These are phyloP conservation scores for Kitagawia praeruptora DNA, from an alignment of 129 eudicot species.

Conservation along the genomic window DNA sequence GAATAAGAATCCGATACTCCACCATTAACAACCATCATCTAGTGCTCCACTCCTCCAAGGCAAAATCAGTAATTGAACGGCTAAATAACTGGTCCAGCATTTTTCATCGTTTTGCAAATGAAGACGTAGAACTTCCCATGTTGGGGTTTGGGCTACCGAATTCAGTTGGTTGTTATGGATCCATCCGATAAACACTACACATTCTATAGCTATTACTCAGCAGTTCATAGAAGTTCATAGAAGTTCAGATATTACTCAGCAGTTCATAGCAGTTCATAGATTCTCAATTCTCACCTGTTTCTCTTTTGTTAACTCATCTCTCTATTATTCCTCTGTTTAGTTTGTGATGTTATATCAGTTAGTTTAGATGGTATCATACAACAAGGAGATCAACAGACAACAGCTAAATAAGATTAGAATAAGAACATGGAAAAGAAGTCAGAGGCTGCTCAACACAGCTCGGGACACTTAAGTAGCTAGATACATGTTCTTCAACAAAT, in stretches of 20 bases:
- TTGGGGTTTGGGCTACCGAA: neutral
- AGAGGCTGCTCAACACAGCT: neutral
- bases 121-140: neutral
- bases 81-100: neutral
- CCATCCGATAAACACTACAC: neutral
- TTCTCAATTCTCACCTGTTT: neutral
- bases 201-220: neutral
- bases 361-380: neutral
- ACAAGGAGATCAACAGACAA: neutral
- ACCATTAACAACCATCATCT: neutral
- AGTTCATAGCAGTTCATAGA: neutral
- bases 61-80: too few species aligned
- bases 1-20: neutral
- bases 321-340: neutral
- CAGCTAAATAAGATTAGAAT: too few species aligned
- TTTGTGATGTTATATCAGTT: neutral
- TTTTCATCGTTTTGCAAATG: neutral
- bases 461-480: neutral
- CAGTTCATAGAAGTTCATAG: neutral
- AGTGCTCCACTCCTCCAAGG: neutral
- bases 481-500: neutral
- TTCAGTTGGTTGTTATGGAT: neutral
- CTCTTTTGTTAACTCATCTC: neutral
- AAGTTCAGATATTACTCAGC: neutral
- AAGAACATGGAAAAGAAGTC: neutral